A percentile compares a stretch with the other conserved stretches of the same genome.
Conservation (phyloP, 108 stramenopile species). For the Parmales sp. region DNA sequence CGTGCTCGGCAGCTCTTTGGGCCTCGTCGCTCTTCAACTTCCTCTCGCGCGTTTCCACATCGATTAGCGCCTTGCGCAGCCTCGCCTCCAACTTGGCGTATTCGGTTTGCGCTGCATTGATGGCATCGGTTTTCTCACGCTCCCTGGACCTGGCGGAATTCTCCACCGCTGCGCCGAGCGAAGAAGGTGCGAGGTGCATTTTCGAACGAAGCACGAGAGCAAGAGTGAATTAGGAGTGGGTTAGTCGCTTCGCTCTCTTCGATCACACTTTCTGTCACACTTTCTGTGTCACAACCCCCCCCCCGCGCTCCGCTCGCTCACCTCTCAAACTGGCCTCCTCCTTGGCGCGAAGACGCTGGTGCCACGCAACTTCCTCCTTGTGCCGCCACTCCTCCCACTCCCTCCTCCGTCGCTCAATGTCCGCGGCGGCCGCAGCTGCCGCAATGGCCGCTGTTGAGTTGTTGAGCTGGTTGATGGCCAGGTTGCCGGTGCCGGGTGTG, state of each 20-base stretch:
- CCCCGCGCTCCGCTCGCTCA: too few relatives aligned
- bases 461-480: background rate
- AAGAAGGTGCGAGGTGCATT: too few relatives aligned
- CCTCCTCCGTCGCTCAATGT: background rate
- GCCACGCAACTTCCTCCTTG: conserved; percentile 3
- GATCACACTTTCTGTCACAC: too few relatives aligned
- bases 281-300: too few relatives aligned
- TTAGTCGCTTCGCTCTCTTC: too few relatives aligned
- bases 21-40: conserved; percentile 23
- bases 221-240: too few relatives aligned
- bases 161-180: too few relatives aligned
- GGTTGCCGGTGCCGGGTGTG: background rate
- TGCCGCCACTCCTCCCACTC: conserved; percentile 9
- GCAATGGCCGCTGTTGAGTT: background rate
- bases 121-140: conserved; percentile 13
- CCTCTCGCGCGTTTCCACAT: conserved; percentile 36
- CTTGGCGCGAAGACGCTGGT: background rate
- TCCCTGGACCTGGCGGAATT: conserved; percentile 22
- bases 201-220: too few relatives aligned
- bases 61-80: conserved; percentile 27
- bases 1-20: conserved; percentile 20
- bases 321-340: conserved; percentile 21
- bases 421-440: background rate
- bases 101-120: conserved; percentile 23
- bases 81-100: conserved; percentile 32